A percentile compares a stretch with the other conserved stretches of the same genome.
phyloP scores from a whole-genome alignment of 495 filamentous ascomycete species.

The Lepraria neglecta region DNA sequence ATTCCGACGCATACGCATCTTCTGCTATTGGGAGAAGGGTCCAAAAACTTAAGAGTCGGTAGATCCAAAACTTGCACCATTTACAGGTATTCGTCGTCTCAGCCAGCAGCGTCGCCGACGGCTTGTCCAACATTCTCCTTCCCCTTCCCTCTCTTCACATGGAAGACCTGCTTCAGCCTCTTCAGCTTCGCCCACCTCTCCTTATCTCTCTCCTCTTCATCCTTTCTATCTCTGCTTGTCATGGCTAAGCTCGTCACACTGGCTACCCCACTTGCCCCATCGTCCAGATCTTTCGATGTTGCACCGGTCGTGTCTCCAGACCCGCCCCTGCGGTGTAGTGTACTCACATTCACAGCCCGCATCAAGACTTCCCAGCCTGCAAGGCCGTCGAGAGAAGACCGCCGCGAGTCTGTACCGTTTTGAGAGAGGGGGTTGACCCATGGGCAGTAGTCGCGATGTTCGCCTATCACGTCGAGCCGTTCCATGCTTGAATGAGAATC shows the following conservation, averaged over 20 bases:
- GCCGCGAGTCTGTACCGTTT: slow-evolving; percentile 34
- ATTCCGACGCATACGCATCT: too few relatives aligned
- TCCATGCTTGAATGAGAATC: slow-evolving; percentile 53
- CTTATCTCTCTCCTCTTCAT: slow-evolving; percentile 39
- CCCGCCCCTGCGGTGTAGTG: slow-evolving; percentile 24
- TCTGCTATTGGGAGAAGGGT: too few relatives aligned
- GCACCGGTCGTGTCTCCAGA: slow-evolving; percentile 1
- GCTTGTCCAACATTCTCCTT: neutral
- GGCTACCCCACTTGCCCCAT: slow-evolving; percentile 2
- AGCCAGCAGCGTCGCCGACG: neutral
- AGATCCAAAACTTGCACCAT: neutral
- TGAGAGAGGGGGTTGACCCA: slow-evolving; percentile 64
- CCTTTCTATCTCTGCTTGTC: slow-evolving; percentile 24
- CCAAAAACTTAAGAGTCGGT: too few relatives aligned
- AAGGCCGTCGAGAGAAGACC: slow-evolving; percentile 29
- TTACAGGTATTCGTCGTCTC: neutral
- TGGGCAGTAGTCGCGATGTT: slow-evolving; percentile 77
- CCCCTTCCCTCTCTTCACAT: slow-evolving; percentile 33
- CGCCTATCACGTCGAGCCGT: slow-evolving; percentile 57
- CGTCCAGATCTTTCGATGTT: neutral
- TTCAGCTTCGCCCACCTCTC: slow-evolving; percentile 50
- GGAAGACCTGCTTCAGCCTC: slow-evolving; percentile 43
- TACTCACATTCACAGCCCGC: slow-evolving; percentile 33
- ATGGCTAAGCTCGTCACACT: slow-evolving; percentile 28
- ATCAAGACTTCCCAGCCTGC: slow-evolving; percentile 45